phyloP scores from a whole-genome alignment of 2,329 filamentous ascomycete species.

The Pseudohalonectria lignicola region DNA sequence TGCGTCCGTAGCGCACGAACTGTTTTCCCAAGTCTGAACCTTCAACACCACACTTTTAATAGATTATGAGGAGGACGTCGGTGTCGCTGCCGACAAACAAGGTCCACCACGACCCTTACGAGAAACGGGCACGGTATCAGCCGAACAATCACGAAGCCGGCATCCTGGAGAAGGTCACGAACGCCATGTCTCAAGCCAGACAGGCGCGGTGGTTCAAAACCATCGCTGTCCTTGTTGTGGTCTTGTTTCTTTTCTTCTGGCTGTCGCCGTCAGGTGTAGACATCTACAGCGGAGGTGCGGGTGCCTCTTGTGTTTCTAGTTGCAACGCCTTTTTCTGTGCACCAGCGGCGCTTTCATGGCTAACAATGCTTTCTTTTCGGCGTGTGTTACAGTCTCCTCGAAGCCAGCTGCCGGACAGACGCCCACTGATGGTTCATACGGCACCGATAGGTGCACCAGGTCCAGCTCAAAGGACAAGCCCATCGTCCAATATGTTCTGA shows the following conservation, averaged over 20 bases:
- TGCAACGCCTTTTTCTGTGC: background rate
- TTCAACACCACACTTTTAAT: too few relatives aligned
- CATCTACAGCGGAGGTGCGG: conserved; percentile 30
- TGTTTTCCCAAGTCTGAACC: too few relatives aligned
- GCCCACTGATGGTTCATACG: conserved; percentile 49
- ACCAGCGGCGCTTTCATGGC: too few relatives aligned
- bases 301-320: conserved; percentile 16
- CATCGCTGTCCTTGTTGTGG: conserved; percentile 46
- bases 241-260: conserved; percentile 53
- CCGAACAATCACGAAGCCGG: conserved; percentile 31
- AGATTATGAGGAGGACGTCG: conserved; percentile 52
- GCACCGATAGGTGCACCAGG: conserved; percentile 66
- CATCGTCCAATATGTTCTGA: conserved; percentile 92
- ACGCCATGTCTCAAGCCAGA: conserved; percentile 53
- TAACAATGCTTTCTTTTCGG: too few relatives aligned
- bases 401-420: conserved; percentile 37
- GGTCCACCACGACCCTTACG: conserved; percentile 48
- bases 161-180: conserved; percentile 41
- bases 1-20: too few relatives aligned
- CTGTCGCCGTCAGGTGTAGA: conserved; percentile 48
- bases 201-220: conserved; percentile 56
- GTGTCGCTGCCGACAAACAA: conserved; percentile 53
- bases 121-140: conserved; percentile 53
- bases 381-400: too few relatives aligned
- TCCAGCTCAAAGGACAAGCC: conserved; percentile 83